Conservation (phyloP, 148 eudicot genomes). For the Tetragonia tetragonoides region DNA sequence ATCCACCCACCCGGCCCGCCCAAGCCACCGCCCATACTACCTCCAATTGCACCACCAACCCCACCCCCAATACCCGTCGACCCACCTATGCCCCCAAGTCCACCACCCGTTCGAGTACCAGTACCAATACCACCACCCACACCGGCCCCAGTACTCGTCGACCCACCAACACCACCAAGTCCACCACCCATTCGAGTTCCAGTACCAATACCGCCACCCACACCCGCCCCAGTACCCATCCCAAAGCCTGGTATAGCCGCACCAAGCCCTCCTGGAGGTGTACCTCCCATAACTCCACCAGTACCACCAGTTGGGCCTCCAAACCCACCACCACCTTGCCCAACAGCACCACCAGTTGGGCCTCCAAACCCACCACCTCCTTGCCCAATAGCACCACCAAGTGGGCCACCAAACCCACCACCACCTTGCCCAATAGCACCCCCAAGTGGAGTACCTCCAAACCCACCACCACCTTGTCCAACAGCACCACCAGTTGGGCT, state of each 20-base stretch:
- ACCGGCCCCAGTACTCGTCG: background rate
- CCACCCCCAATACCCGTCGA: constrained; percentile 8
- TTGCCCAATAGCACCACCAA: background rate
- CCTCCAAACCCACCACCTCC: background rate
- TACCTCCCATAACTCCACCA: constrained; percentile 9
- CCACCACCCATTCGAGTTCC: background rate
- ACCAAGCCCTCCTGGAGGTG: background rate
- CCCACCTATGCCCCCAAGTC: constrained; percentile 19
- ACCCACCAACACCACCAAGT: constrained; percentile 1
- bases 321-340: background rate
- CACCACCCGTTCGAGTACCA: constrained; percentile 22
- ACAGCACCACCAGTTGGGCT: background rate
- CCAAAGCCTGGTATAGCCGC: constrained; percentile 22
- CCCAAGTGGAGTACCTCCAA: background rate
- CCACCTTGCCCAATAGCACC: constrained; percentile 4
- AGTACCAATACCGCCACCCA: background rate
- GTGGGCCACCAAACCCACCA: background rate
- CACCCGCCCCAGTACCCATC: constrained; percentile 15
- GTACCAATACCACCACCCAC: constrained; percentile 26
- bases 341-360: background rate
- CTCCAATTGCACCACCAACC: constrained; percentile 1
- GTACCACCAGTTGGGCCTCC: background rate
- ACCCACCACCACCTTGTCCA: constrained; percentile 4
- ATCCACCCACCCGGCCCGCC: constrained; percentile 10
- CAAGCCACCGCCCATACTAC: constrained; percentile 2